Percentiles rank a stretch among this genome's conserved stretches.
Evolutionary conservation across 116 monocot genomes (phyloP).

Genomic region (Phalaenopsis hybrid): DNA sequence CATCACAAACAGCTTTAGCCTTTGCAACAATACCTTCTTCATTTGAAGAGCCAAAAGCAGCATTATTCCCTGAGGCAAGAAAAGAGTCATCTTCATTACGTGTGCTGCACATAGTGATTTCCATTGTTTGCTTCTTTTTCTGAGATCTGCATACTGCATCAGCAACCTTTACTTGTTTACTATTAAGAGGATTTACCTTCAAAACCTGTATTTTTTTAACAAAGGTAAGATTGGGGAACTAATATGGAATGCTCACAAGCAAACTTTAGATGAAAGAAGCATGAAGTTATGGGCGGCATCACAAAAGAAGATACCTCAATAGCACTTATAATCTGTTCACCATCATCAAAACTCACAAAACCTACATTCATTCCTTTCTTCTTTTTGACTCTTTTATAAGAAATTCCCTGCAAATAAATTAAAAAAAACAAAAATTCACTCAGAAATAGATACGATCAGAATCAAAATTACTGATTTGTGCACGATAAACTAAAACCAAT

Average conservation of each 20-base stretch:
- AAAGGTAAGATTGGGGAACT: neutral
- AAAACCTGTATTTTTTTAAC: conserved; percentile 34
- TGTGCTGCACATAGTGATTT: conserved; percentile 3
- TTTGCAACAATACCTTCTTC: conserved; percentile 31
- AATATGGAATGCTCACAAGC: neutral
- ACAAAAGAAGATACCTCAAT: conserved; percentile 45
- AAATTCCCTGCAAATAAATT: conserved; percentile 46
- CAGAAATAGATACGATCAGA: neutral
- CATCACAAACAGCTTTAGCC: conserved; percentile 56
- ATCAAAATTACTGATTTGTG: neutral
- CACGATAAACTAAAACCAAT: neutral
- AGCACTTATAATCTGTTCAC: conserved; percentile 48
- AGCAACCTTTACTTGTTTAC: conserved; percentile 63
- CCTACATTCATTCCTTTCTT: conserved; percentile 87
- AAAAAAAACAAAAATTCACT: neutral
- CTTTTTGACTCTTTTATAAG: conserved; percentile 60
- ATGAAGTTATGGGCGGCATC: neutral
- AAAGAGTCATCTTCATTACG: conserved; percentile 3
- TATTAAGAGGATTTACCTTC: conserved; percentile 37
- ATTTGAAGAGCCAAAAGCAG: conserved; percentile 15
- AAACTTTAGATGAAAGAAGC: neutral
- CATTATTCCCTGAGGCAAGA: conserved; percentile 11
- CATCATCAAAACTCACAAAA: conserved; percentile 58
- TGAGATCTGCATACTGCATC: conserved; percentile 50
- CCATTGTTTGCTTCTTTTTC: conserved; percentile 28